These are phyloP conservation scores for Pisolithus sp. DNA, from an alignment of 768 basidiomycete species.

Conservation along the genomic window DNA sequence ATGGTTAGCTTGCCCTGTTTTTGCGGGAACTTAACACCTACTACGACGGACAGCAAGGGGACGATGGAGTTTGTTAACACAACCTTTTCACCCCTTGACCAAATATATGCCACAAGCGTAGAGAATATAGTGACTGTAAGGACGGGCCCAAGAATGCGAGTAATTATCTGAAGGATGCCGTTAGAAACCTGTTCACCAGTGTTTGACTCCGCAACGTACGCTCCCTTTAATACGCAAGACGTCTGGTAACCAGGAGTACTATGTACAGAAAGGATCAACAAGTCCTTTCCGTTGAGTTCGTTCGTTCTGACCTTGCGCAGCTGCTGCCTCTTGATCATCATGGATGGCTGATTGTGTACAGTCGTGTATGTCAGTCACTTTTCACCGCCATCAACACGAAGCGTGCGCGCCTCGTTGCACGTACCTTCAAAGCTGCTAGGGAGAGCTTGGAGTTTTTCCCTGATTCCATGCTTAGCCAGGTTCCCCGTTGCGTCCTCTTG, in stretches of 20 bases:
- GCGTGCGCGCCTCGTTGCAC: not conserved
- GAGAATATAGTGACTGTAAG: conserved; percentile 78
- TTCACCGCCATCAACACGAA: not conserved
- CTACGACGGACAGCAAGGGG: conserved; percentile 85
- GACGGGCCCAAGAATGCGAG: conserved; percentile 73
- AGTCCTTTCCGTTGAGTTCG: not conserved
- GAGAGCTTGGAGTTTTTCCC: conserved; percentile 6
- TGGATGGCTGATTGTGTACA: conserved; percentile 27
- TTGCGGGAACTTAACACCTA: conserved; percentile 31
- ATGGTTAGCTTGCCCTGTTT: not conserved
- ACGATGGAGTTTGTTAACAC: conserved; percentile 78
- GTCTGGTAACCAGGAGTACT: conserved; percentile 91
- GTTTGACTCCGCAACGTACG: conserved; percentile 38
- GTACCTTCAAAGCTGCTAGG: conserved; percentile 3
- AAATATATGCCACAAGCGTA: conserved; percentile 50
- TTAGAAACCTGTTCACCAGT: conserved; percentile 2
- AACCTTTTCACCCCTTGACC: conserved; percentile 50
- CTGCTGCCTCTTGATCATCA: conserved; percentile 41
- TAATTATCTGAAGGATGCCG: conserved; percentile 48
- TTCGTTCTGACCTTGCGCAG: conserved; percentile 41
- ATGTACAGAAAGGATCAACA: conserved; percentile 3
- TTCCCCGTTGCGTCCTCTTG: not conserved
- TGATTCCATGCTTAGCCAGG: conserved; percentile 19
- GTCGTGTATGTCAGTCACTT: not conserved
- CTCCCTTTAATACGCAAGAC: conserved; percentile 80